Evolutionary conservation across 2,329 filamentous ascomycete genomes (phyloP).

Genomic region (Penicillium sp.): DNA sequence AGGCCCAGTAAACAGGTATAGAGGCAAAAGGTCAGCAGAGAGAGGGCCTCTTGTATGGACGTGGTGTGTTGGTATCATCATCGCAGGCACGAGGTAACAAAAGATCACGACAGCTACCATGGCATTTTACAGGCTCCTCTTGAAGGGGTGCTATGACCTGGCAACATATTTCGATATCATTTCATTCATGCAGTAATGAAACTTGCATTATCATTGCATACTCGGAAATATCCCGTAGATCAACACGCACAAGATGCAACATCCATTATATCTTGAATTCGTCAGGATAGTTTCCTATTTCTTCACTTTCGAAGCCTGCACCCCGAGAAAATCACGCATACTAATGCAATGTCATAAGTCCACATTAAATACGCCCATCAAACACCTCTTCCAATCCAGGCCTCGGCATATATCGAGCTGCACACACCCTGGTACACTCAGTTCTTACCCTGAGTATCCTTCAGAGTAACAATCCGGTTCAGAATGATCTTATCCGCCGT

Average conservation of each 20-base stretch:
- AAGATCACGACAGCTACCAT: slow-evolving; percentile 18
- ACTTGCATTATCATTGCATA: slow-evolving; percentile 4
- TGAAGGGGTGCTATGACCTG: slow-evolving; percentile 10
- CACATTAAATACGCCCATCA: slow-evolving; percentile 12
- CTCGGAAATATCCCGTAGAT: background rate
- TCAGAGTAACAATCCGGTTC: slow-evolving; percentile 88
- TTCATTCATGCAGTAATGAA: slow-evolving; percentile 31
- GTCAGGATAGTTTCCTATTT: background rate
- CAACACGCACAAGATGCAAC: background rate
- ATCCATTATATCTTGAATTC: slow-evolving; percentile 3
- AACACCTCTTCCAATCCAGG: background rate
- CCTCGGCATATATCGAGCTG: background rate
- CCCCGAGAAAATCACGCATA: background rate
- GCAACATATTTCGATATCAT: slow-evolving; percentile 26
- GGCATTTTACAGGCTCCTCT: slow-evolving; percentile 1
- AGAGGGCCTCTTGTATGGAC: background rate
- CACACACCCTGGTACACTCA: slow-evolving; percentile 4
- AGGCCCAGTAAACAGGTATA: slow-evolving; percentile 17
- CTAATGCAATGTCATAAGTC: slow-evolving; percentile 25
- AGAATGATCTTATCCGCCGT: slow-evolving; percentile 78
- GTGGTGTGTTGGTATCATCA: background rate
- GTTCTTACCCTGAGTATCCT: slow-evolving; percentile 59
- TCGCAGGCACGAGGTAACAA: slow-evolving; percentile 4
- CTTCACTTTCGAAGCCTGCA: background rate
- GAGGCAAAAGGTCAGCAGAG: background rate